Percentiles rank a stretch among this genome's conserved stretches.
phyloP scores from a whole-genome alignment of 805 yeast genomes.

The Sungouiozyma ichnusensis region DNA sequence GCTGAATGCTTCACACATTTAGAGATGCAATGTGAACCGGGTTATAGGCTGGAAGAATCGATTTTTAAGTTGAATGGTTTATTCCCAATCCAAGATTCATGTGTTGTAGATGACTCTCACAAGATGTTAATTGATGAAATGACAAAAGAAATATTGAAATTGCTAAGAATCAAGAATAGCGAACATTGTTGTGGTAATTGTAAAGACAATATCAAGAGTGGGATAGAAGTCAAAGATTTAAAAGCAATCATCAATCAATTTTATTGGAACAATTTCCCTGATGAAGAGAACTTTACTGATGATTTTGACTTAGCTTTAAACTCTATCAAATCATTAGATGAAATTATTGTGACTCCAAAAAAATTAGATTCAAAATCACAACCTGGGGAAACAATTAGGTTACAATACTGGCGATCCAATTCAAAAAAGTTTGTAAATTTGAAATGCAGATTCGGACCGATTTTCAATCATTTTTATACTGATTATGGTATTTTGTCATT shows the following conservation, averaged over 20 bases:
- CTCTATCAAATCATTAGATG: not conserved
- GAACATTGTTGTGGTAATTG: constrained; percentile 44
- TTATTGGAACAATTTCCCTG: constrained; percentile 45
- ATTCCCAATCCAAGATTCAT: constrained; percentile 49
- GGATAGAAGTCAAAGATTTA: constrained; percentile 37
- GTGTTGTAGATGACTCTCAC: constrained; percentile 62
- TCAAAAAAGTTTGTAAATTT: constrained; percentile 46
- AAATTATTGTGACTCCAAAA: not conserved
- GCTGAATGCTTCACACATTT: constrained; percentile 57
- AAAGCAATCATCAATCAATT: constrained; percentile 24
- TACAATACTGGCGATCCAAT: constrained; percentile 43
- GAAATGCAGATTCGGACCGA: constrained; percentile 37
- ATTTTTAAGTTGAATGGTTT: constrained; percentile 34
- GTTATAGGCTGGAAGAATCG: constrained; percentile 36
- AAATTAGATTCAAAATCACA: not conserved
- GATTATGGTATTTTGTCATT: not conserved
- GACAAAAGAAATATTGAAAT: constrained; percentile 49
- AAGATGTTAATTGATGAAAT: constrained; percentile 53
- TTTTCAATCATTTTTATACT: not conserved
- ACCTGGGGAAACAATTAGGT: not conserved
- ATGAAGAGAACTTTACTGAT: constrained; percentile 38
- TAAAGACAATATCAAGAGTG: constrained; percentile 35
- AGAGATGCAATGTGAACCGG: constrained; percentile 55
- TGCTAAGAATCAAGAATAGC: constrained; percentile 57
- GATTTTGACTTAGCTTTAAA: constrained; percentile 11